Evolutionary conservation across 352 stramenopile species (phyloP), one percentile per base, ranked within the genome.

Genomic region (Hyaloperonospora brassicae): DNA sequence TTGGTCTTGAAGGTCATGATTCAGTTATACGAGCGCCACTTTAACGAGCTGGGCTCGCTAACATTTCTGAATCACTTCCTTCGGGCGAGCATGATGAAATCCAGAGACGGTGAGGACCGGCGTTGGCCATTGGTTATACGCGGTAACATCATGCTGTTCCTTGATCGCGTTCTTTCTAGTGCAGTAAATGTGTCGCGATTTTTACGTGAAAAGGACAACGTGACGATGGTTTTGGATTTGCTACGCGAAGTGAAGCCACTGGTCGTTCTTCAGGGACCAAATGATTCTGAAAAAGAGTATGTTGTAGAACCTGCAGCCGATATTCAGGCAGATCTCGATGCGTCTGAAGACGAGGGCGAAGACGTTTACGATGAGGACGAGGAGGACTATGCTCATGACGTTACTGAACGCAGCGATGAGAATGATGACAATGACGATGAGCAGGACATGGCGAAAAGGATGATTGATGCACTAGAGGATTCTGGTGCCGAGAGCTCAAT

Each of bases 1-100:
- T 52, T 94, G 21, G 83, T 91, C 31, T 48, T 94, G 9, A 92
- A 92, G 56, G 79, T 90, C 27, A 94, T 94, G 84, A 91, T 91
- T 45, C 78, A 91, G 55, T 47, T 93, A 0, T 93, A 89, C 51
- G 82, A 93, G 52, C 76, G 80, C 4, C 79, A 93, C 50, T 89
- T 81, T 38, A 79, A 66, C 24, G 66, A 90, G 25, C 64, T 93
- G 24, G 77, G 67, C 23, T 92, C 84, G n/a, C 58, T 93, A 0
- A 60, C 79, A 42, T 93, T 93, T 47, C 57, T 93, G 22, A 93
- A 92, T 44, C 84, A 91, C 47, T 77, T 93, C 22, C 55, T 93
- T 30, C 73, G 76, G 38, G 77, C 86, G 25, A 87, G 74, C 13
- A 93, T 92, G 82, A 86, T 87, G 61, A 70, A 68, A 46, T 58